These are phyloP conservation scores for thale cress (Arabidopsis thaliana) DNA, from an alignment of 345 rosid species.

Conservation along the genomic window DNA sequence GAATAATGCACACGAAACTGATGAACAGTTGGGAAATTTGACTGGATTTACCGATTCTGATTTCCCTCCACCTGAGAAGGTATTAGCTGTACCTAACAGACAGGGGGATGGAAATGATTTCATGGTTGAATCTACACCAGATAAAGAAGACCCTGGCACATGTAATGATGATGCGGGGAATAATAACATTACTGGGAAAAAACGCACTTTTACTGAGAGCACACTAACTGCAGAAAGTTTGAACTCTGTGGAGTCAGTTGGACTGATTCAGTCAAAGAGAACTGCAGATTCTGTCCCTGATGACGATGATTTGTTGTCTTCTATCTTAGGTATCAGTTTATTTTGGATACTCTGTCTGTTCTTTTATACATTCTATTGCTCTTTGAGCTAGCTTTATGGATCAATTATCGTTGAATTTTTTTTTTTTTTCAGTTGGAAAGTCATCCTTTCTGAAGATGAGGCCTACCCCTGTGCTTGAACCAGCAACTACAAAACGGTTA, in stretches of 20 bases:
- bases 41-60: constrained; percentile 49
- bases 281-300: constrained; percentile 78
- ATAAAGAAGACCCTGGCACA: constrained; percentile 53
- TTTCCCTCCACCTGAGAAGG: constrained; percentile 76
- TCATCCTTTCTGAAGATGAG: constrained; percentile 83
- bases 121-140: constrained; percentile 66
- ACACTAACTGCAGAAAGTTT: constrained; percentile 65
- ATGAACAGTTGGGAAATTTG: constrained; percentile 50
- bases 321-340: constrained; percentile 78
- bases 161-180: constrained; percentile 52
- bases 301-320: constrained; percentile 92
- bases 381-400: constrained; percentile 25
- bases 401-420: constrained; percentile 11
- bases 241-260: constrained; percentile 74
- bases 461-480: constrained; percentile 68
- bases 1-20: constrained; percentile 43
- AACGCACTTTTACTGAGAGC: constrained; percentile 80
- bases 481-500: constrained; percentile 65
- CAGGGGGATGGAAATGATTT: constrained; percentile 56
- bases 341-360: constrained; percentile 5
- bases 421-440: constrained; percentile 69
- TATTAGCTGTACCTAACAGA: constrained; percentile 64
- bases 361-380: constrained; percentile 11
- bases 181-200: constrained; percentile 65
- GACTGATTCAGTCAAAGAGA: constrained; percentile 58